These are phyloP conservation scores for Ogataea populi-albae DNA, from an alignment of 805 yeast genomes.

Conservation along the genomic window DNA sequence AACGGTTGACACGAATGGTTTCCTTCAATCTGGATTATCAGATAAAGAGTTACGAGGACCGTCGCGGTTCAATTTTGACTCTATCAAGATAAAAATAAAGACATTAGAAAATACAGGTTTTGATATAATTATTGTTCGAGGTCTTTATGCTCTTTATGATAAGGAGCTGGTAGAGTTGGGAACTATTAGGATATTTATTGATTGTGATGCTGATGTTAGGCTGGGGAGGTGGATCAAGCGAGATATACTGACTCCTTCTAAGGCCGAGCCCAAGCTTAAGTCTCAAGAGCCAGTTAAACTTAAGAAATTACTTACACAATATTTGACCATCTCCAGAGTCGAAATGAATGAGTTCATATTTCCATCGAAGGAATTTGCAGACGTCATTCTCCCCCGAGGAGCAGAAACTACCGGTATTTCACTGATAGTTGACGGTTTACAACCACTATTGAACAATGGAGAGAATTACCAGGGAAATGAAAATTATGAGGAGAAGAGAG, in stretches of 20 bases:
- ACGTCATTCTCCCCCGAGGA: conserved; percentile 71
- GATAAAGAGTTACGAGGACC: conserved; percentile 30
- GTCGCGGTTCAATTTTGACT: conserved; percentile 39
- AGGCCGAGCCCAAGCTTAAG: conserved; percentile 5
- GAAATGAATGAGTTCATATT: conserved; percentile 66
- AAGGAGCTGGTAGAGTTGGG: conserved; percentile 52
- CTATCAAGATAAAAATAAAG: conserved; percentile 20
- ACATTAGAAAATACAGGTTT: conserved; percentile 8
- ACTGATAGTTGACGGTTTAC: conserved; percentile 63
- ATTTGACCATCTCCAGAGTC: conserved; percentile 55
- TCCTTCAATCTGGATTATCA: conserved; percentile 3
- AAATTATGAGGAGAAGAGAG: conserved; percentile 9
- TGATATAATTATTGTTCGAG: conserved; percentile 57
- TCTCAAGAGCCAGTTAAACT: conserved; percentile 14
- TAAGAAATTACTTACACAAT: conserved; percentile 41
- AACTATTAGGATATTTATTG: conserved; percentile 68
- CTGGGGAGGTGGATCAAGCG: conserved; percentile 71
- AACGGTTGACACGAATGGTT: conserved; percentile 26
- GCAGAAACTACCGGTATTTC: conserved; percentile 56
- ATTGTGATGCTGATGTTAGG: conserved; percentile 81
- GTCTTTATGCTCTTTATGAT: conserved; percentile 77
- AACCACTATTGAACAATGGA: conserved; percentile 32
- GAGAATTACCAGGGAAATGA: conserved; percentile 7
- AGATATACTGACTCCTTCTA: conserved; percentile 21
- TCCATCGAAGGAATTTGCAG: conserved; percentile 72